Evolutionary conservation across 106 monocot genomes (phyloP).

Genomic region (Allium cepa): DNA sequence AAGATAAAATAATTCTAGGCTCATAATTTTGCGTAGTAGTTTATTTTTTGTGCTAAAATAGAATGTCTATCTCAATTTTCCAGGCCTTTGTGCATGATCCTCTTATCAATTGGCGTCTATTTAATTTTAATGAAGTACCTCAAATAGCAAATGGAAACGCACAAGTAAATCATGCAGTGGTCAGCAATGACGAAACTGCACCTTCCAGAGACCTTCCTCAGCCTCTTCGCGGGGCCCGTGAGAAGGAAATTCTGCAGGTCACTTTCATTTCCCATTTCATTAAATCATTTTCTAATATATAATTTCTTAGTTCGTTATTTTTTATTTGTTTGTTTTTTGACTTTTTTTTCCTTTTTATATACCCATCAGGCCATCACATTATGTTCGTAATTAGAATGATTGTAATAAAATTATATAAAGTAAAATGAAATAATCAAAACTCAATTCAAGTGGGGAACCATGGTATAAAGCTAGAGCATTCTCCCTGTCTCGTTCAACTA

Average conservation of each 20-base stretch:
- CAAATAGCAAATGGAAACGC: conserved; percentile 66
- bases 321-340: conserved; percentile 85
- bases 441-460: too few species aligned
- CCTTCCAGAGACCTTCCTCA: conserved; percentile 56
- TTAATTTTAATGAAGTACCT: conserved; percentile 99
- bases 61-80: not conserved
- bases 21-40: conserved; percentile 5
- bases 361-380: too few species aligned
- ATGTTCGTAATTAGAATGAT: too few species aligned
- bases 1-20: not conserved
- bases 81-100: conserved; percentile 99
- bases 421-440: too few species aligned
- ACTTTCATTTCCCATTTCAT: too few species aligned
- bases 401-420: too few species aligned
- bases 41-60: too few species aligned
- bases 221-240: conserved; percentile 82
- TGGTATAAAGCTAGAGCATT: too few species aligned
- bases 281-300: not conserved
- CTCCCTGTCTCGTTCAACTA: too few species aligned
- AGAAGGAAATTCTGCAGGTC: conserved; percentile 88
- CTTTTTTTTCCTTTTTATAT: conserved; percentile 24
- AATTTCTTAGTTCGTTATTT: conserved; percentile 31
- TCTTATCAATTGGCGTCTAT: conserved; percentile 95
- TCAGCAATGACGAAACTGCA: conserved; percentile 62
- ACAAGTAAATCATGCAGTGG: conserved; percentile 50